These are phyloP conservation scores for Anethum foeniculum DNA, from an alignment of 140 eudicot species.

Conservation along the genomic window DNA sequence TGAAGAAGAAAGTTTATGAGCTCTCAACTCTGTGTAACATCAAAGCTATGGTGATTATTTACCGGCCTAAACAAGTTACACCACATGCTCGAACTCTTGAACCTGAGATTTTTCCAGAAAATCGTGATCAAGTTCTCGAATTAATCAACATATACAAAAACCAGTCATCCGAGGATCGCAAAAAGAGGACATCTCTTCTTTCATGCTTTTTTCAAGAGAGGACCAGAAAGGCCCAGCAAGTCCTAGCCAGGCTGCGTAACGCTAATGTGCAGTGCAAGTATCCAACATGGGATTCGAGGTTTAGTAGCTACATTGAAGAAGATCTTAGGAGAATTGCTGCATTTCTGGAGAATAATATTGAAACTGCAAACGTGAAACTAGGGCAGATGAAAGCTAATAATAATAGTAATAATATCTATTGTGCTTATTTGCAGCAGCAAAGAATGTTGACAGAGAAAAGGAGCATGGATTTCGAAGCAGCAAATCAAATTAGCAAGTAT, in stretches of 20 bases:
- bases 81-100: background rate
- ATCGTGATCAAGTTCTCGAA: background rate
- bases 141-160: slow-evolving; percentile 6
- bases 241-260: slow-evolving; percentile 1
- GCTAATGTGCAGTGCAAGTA: background rate
- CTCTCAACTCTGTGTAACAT: slow-evolving; percentile 18
- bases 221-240: background rate
- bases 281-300: slow-evolving; percentile 16
- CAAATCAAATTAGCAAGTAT: background rate
- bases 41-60: slow-evolving; percentile 9
- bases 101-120: slow-evolving; percentile 10
- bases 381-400: background rate
- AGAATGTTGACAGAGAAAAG: background rate
- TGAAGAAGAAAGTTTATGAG: slow-evolving; percentile 23
- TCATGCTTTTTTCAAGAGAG: slow-evolving; percentile 1
- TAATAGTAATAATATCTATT: background rate
- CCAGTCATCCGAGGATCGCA: background rate
- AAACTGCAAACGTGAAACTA: slow-evolving; percentile 6
- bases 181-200: background rate
- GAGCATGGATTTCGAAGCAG: background rate
- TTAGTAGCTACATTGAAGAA: background rate
- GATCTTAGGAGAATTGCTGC: background rate
- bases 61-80: background rate
- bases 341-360: slow-evolving; percentile 1
- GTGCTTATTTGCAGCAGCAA: background rate